Evolutionary conservation across 1,284 basidiomycete genomes (phyloP).

Genomic region (Fomitopsis palustris): DNA sequence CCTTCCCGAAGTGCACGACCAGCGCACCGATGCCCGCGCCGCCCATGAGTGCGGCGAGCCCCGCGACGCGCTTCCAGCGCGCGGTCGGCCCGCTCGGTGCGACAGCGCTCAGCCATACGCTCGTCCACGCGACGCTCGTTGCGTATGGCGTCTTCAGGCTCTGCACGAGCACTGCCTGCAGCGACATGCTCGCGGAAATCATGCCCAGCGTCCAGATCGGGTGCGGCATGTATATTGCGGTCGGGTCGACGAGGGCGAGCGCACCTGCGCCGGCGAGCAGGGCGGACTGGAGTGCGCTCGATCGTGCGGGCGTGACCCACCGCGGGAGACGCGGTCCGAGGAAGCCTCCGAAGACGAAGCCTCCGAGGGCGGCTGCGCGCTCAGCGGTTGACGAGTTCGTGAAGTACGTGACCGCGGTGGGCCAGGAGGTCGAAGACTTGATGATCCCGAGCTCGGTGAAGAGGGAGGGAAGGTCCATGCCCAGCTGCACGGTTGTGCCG

Average conservation of each 20-base stretch:
- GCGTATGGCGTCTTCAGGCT: conserved; percentile 7
- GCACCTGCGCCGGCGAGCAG: conserved; percentile 3
- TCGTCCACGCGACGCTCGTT: conserved; percentile 9
- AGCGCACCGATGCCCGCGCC: conserved; percentile 3
- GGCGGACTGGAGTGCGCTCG: conserved; percentile 1
- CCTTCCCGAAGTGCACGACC: background rate
- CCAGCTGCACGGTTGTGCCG: conserved; percentile 10
- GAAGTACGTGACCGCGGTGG: conserved; percentile 1
- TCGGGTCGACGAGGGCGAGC: background rate
- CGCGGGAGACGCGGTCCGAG: conserved; percentile 2
- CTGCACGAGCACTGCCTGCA: conserved; percentile 10
- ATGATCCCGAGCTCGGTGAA: background rate
- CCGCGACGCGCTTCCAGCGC: conserved; percentile 1
- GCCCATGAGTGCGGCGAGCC: conserved; percentile 3
- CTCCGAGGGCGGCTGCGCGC: conserved; percentile 4
- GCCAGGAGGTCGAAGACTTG: background rate
- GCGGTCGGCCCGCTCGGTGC: background rate
- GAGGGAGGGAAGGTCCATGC: conserved; percentile 8
- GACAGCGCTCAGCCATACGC: conserved; percentile 9
- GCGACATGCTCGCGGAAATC: conserved; percentile 7
- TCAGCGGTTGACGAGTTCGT: background rate
- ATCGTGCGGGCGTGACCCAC: conserved; percentile 2
- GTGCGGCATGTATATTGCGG: background rate
- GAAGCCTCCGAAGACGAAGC: conserved; percentile 8
- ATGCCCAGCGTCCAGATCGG: conserved; percentile 4